Evolutionary conservation across 2,329 filamentous ascomycete species (phyloP).

Genomic region (Talaromyces sp.): DNA sequence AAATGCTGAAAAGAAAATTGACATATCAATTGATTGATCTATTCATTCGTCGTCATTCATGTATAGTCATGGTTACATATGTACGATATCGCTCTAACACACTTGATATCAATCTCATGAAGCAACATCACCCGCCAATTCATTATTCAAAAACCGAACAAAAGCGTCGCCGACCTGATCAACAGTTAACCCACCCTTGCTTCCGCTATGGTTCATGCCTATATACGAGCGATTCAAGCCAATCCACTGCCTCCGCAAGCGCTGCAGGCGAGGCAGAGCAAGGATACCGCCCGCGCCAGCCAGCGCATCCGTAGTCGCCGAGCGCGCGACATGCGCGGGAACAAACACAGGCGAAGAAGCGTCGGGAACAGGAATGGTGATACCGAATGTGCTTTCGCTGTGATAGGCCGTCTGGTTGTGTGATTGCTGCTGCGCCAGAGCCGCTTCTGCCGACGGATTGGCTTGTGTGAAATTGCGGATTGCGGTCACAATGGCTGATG

Average conservation of each 20-base stretch:
- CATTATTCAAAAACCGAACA: constrained; percentile 41
- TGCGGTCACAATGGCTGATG: constrained; percentile 35
- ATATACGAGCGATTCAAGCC: constrained; percentile 38
- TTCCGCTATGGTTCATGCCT: constrained; percentile 29
- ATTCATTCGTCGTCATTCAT: not conserved
- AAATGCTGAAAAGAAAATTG: too few species aligned
- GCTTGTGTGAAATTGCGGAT: constrained; percentile 36
- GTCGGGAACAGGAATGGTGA: constrained; percentile 30
- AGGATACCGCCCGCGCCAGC: constrained; percentile 36
- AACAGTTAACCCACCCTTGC: constrained; percentile 23
- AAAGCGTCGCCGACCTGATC: constrained; percentile 39
- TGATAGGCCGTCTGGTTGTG: not conserved
- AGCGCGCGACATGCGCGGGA: constrained; percentile 30
- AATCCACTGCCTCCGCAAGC: constrained; percentile 42
- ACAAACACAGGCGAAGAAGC: constrained; percentile 27
- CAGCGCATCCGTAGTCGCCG: constrained; percentile 36
- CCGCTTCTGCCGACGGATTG: constrained; percentile 31
- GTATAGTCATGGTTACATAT: not conserved
- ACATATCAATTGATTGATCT: not conserved
- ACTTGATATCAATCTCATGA: not conserved
- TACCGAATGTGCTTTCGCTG: constrained; percentile 17
- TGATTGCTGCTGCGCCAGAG: constrained; percentile 21
- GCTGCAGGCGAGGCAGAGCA: constrained; percentile 37
- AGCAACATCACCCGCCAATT: constrained; percentile 29
- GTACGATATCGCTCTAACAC: not conserved